Evolutionary conservation across 306 rosid genomes (phyloP).

Genomic region (Cucurbita maxima): DNA sequence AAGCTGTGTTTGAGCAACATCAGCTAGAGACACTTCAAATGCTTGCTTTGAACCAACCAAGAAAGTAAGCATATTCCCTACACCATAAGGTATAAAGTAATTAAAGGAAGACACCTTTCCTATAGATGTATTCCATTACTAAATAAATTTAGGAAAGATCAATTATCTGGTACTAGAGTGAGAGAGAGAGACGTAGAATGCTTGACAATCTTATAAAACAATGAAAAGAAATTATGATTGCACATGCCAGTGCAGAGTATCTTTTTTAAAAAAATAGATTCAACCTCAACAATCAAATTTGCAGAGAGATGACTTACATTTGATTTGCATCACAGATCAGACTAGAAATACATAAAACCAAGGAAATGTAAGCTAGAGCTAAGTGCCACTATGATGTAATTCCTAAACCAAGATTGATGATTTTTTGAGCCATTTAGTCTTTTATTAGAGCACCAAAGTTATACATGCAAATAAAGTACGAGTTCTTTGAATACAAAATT

Average conservation of each 20-base stretch:
- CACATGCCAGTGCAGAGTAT: not conserved
- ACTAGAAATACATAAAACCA: not conserved
- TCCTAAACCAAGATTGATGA: not conserved
- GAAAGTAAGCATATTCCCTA: conserved; percentile 85
- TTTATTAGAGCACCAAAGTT: not conserved
- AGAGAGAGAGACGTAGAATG: not conserved
- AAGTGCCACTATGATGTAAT: not conserved
- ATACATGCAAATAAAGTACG: not conserved
- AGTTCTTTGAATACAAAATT: not conserved
- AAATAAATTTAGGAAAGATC: not conserved
- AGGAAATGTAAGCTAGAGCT: not conserved
- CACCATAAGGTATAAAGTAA: not conserved
- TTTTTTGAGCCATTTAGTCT: not conserved
- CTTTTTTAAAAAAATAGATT: not conserved
- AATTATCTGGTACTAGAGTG: not conserved
- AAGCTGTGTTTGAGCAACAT: conserved; percentile 88
- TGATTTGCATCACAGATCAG: not conserved
- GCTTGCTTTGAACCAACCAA: conserved; percentile 91
- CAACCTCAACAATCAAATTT: not conserved
- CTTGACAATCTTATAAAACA: not conserved
- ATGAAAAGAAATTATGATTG: not conserved
- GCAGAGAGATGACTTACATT: not conserved
- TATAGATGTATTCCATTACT: not conserved
- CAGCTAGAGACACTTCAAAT: conserved; percentile 94
- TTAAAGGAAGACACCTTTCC: not conserved